These are phyloP conservation scores for Neurospora sp. DNA, from an alignment of 495 filamentous ascomycete genomes.

Conservation along the genomic window DNA sequence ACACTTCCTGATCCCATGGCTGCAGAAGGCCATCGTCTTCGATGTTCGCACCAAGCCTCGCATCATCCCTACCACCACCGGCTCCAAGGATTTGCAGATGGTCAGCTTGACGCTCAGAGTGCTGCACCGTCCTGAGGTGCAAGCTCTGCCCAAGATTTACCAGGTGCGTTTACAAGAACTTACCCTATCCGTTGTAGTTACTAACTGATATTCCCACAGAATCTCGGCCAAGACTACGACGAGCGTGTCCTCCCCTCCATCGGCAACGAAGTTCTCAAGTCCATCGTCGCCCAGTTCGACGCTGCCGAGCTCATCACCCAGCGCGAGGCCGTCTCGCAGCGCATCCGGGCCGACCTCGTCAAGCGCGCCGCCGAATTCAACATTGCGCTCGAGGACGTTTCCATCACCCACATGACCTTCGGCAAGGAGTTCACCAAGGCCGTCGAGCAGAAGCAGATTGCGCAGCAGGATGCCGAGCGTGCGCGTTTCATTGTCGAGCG, in stretches of 20 bases:
- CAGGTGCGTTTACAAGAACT: conserved; percentile 51
- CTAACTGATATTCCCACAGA: conserved; percentile 18
- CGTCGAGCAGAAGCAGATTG: conserved; percentile 99
- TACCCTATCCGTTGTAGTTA: neutral
- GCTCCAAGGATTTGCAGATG: conserved; percentile 99
- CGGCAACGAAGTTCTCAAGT: conserved; percentile 99
- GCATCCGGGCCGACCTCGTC: conserved; percentile 89
- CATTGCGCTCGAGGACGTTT: conserved; percentile 96
- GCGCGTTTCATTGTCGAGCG: conserved; percentile 97
- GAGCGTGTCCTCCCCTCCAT: conserved; percentile 98
- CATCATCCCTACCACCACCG: conserved; percentile 96
- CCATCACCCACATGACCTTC: conserved; percentile 99
- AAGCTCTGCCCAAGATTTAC: conserved; percentile 91
- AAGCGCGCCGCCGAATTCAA: conserved; percentile 98
- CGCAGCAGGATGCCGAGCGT: conserved; percentile 96
- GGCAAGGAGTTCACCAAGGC: conserved; percentile 97
- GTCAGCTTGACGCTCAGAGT: conserved; percentile 96
- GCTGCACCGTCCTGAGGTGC: conserved; percentile 88
- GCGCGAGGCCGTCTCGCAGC: conserved; percentile 88
- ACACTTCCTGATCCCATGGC: conserved; percentile 92
- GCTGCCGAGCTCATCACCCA: conserved; percentile 99
- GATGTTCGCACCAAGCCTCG: conserved; percentile 96
- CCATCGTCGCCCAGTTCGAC: conserved; percentile 98
- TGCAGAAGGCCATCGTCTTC: conserved; percentile 90
- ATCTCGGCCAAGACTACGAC: conserved; percentile 94